A percentile compares a stretch with the other conserved stretches of the same genome.
Evolutionary conservation across 805 yeast species (phyloP).

Genomic region (Ogataea salicorniae): DNA sequence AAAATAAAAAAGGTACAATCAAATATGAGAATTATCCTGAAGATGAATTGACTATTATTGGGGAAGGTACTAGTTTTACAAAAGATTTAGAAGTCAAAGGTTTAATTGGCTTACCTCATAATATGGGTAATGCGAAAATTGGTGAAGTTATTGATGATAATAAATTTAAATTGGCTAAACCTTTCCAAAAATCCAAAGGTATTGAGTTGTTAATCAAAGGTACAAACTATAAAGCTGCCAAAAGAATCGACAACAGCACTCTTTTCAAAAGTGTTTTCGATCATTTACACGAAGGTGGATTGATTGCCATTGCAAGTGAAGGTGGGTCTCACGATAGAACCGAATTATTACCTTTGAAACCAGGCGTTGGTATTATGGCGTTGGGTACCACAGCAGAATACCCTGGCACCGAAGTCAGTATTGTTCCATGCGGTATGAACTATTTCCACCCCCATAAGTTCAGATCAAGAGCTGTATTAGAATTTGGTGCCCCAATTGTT

Average conservation of each 20-base stretch:
- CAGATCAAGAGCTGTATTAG: slow-evolving; percentile 91
- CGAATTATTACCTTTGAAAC: slow-evolving; percentile 84
- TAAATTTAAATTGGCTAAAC: slow-evolving; percentile 59
- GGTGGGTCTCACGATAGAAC: slow-evolving; percentile 99
- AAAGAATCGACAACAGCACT: slow-evolving; percentile 72
- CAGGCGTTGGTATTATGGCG: slow-evolving; percentile 98
- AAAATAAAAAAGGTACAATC: slow-evolving; percentile 55
- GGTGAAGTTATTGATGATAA: slow-evolving; percentile 66
- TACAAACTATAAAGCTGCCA: slow-evolving; percentile 62
- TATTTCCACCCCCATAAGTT: slow-evolving; percentile 95
- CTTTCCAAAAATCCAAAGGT: slow-evolving; percentile 53
- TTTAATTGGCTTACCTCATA: slow-evolving; percentile 70
- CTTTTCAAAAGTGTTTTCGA: slow-evolving; percentile 80
- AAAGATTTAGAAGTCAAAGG: slow-evolving; percentile 60
- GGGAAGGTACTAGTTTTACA: slow-evolving; percentile 64
- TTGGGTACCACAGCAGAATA: slow-evolving; percentile 76
- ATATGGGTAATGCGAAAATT: slow-evolving; percentile 71
- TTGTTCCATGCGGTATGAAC: slow-evolving; percentile 96
- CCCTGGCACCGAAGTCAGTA: slow-evolving; percentile 66
- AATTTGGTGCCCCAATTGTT: slow-evolving; percentile 82
- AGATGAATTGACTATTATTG: slow-evolving; percentile 56
- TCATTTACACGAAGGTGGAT: slow-evolving; percentile 63
- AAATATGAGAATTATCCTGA: slow-evolving; percentile 39
- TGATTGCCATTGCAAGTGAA: slow-evolving; percentile 93
- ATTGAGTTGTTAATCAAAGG: slow-evolving; percentile 43